Conservation (phyloP, 169 alveolate species). For the Perkinsus marinus region DNA sequence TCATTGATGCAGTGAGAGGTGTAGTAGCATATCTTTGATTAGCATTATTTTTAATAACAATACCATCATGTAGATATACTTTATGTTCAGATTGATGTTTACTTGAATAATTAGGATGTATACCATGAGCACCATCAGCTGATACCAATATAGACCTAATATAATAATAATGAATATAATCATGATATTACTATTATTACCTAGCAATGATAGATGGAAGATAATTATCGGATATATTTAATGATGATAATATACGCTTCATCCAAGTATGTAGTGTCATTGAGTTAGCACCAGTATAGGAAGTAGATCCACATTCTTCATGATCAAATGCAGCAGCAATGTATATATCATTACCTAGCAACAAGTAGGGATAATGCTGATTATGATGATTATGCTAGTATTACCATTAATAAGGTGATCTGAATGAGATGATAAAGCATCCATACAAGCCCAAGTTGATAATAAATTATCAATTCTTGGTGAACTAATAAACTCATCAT, state of each 20-base stretch:
- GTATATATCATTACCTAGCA: conserved; percentile 15
- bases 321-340: conserved; percentile 73
- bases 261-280: neutral
- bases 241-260: neutral
- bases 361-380: neutral
- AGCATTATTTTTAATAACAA: conserved; percentile 62
- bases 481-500: conserved; percentile 76
- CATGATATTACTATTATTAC: neutral
- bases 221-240: neutral
- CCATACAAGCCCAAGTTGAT: conserved; percentile 67
- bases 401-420: neutral
- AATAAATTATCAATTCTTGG: conserved; percentile 80
- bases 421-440: conserved; percentile 46
- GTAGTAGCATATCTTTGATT: conserved; percentile 81
- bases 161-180: conserved; percentile 13
- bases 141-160: conserved; percentile 37
- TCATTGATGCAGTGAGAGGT: conserved; percentile 52
- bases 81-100: conserved; percentile 73
- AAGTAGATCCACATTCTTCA: conserved; percentile 78
- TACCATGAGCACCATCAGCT: conserved; percentile 86
- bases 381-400: neutral
- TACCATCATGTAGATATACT: conserved; percentile 70
- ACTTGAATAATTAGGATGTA: conserved; percentile 83
- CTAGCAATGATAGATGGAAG: neutral
- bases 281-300: neutral